Conservation (phyloP, 345 rosid genomes). For the Ricinus communis region DNA sequence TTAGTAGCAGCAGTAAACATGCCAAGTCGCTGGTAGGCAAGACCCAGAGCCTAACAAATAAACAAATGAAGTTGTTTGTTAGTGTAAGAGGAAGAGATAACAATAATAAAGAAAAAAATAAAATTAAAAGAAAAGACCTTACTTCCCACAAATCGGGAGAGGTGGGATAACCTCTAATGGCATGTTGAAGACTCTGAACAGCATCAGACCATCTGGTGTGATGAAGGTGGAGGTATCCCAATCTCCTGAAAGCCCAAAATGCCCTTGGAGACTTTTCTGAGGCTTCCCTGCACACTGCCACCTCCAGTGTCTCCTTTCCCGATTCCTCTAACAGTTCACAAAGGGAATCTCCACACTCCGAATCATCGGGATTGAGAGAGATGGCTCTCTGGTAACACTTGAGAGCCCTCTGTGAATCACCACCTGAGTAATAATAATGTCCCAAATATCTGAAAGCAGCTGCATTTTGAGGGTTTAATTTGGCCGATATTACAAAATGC, state of each 20-base stretch:
- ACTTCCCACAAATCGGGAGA: conserved; percentile 91
- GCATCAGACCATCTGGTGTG: conserved; percentile 85
- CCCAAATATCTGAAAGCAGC: conserved; percentile 77
- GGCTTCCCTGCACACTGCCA: conserved; percentile 71
- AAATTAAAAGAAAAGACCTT: conserved; percentile 12
- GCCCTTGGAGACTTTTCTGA: conserved; percentile 84
- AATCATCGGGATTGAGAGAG: conserved; percentile 61
- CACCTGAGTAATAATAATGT: conserved; percentile 25
- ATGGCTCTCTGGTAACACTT: conserved; percentile 92
- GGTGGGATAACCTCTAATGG: conserved; percentile 85
- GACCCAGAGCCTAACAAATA: conserved; percentile 68
- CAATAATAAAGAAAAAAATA: neutral
- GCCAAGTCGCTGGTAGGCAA: conserved; percentile 91
- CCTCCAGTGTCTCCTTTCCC: conserved; percentile 72
- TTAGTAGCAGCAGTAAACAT: conserved; percentile 94
- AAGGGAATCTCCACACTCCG: conserved; percentile 72
- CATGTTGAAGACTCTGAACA: conserved; percentile 85
- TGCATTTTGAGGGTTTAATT: conserved; percentile 62
- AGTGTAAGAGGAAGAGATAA: neutral
- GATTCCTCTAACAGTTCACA: conserved; percentile 72
- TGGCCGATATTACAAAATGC: conserved; percentile 68
- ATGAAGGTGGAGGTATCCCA: conserved; percentile 81
- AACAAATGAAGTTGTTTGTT: neutral
- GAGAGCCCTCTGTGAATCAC: conserved; percentile 67
- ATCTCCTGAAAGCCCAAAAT: conserved; percentile 86